Conservation (phyloP, 2,329 filamentous ascomycete genomes). For the Epichloe hybrida region DNA sequence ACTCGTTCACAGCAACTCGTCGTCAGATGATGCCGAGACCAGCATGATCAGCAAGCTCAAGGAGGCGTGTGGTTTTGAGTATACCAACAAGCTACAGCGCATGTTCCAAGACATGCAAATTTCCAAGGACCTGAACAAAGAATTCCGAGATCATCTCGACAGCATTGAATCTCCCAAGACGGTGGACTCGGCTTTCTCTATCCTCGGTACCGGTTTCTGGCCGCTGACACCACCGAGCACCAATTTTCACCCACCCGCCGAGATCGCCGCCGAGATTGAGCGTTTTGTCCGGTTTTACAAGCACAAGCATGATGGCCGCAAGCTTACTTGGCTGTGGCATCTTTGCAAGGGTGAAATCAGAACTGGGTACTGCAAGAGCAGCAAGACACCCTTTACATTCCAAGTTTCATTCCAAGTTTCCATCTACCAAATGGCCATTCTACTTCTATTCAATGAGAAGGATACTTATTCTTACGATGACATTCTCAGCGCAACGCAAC, state of each 20-base stretch:
- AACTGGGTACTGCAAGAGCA: constrained; percentile 78
- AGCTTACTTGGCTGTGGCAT: constrained; percentile 97
- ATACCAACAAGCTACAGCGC: constrained; percentile 97
- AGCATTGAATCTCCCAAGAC: constrained; percentile 45
- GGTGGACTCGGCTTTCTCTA: constrained; percentile 76
- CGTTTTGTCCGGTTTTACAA: constrained; percentile 86
- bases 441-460: constrained; percentile 87
- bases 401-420: constrained; percentile 97
- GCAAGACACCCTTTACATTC: constrained; percentile 89
- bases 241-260: constrained; percentile 73
- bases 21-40: constrained; percentile 92
- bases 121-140: constrained; percentile 87
- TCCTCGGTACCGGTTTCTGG: constrained; percentile 96
- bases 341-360: constrained; percentile 95
- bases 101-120: constrained; percentile 99
- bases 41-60: constrained; percentile 99
- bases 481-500: constrained; percentile 65
- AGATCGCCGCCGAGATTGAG: constrained; percentile 78
- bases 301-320: constrained; percentile 91
- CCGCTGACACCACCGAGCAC: constrained; percentile 78
- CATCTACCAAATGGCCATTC: constrained; percentile 93
- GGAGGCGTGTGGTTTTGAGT: constrained; percentile 96
- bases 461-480: constrained; percentile 80
- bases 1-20: constrained; percentile 86
- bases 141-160: constrained; percentile 68